Evolutionary conservation across 2,329 filamentous ascomycete genomes (phyloP), one percentile per base, ranked within the genome.

Genomic region (Arthroderma sp.): DNA sequence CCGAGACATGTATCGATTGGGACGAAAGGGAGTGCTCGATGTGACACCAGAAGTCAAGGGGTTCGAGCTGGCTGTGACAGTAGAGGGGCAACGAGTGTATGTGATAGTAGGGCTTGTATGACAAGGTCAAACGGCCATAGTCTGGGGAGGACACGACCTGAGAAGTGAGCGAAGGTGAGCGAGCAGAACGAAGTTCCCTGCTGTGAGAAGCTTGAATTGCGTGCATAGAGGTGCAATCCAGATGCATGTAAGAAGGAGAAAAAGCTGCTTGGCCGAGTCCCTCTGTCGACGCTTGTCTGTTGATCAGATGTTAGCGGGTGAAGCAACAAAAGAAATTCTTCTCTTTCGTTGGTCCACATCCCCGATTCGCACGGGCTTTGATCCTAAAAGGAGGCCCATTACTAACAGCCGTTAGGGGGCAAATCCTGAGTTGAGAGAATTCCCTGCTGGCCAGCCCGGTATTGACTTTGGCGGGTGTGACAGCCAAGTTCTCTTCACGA

Each of bases 31-130:
- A 51, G 44, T 9, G 44, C 17, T 31, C 1, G 44, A 51, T 15
- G 44, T 51, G n/a, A 33, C 44, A 51, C 44, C 33, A 13, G 25
- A 44, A 2, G 25, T 51, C 44, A 51, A 31, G 44, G 44, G 44
- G 44, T 25, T 51, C 44, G 44, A 51, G 25, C 44, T 51, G 7
- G 1, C 23, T 31, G 44, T 51, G n/a, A 8, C 15, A 44, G 44
- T 31, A 31, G 44, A 51, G 44, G 44, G 44, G 44, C 44, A 51
- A n/a, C 35, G n/a, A 19, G 25, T 33, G 44, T 33, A 51, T n/a
- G 44, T 51, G 44, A 51, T 33, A 33, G 44, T 33, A 51, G 33
- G 21, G 44, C 44, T 51, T 17, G 44, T 51, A 51, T 51, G 44
- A 35, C 44, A 33, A 51, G 44, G 44, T 51, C 9, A 51, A 51